Conservation (phyloP, 2,329 filamentous ascomycete species). For the Hymenoscyphus salicellus region DNA sequence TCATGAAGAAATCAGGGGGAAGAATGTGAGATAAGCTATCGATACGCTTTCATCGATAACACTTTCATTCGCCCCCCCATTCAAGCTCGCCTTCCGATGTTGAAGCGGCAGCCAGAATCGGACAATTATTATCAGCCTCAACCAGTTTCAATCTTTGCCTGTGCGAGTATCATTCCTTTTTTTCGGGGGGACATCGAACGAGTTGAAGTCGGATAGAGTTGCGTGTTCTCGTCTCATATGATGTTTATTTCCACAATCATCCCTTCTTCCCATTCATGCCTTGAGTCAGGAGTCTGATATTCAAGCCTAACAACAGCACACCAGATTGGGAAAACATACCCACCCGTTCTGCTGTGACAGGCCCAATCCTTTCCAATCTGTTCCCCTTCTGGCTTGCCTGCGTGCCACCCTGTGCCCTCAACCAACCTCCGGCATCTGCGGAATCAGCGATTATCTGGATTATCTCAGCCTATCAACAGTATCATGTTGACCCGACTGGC, state of each 20-base stretch:
- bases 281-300: not conserved
- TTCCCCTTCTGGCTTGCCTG: constrained; percentile 1
- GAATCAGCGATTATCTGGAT: not conserved
- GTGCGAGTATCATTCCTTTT: too few relatives aligned
- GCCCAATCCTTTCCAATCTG: not conserved
- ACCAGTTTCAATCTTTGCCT: too few relatives aligned
- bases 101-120: too few relatives aligned
- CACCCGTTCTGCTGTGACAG: not conserved
- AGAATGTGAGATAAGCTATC: too few relatives aligned
- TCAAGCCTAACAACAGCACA: not conserved
- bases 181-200: not conserved
- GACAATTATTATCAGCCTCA: too few relatives aligned
- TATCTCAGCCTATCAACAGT: too few relatives aligned
- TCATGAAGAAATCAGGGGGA: too few relatives aligned
- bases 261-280: not conserved
- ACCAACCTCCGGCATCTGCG: not conserved
- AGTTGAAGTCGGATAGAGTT: not conserved
- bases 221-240: not conserved
- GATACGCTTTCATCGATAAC: too few relatives aligned
- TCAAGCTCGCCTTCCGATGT: too few relatives aligned
- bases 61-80: too few relatives aligned
- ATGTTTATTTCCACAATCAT: not conserved
- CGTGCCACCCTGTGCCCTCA: not conserved
- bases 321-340: not conserved
- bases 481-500: not conserved